phyloP scores from a whole-genome alignment of 2,329 filamentous ascomycete genomes.

The Arthroderma sp. region DNA sequence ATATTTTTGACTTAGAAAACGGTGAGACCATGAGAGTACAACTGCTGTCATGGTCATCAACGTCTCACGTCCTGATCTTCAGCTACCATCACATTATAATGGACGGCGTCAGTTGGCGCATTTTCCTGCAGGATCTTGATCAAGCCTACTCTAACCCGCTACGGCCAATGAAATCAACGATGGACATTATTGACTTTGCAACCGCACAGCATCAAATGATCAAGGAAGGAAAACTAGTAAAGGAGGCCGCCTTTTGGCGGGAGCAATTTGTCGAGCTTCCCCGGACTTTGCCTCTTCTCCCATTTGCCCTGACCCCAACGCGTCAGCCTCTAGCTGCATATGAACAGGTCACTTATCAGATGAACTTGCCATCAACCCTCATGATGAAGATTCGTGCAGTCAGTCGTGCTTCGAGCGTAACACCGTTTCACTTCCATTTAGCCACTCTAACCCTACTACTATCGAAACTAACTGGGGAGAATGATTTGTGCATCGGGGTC shows the following conservation, averaged over 20 bases:
- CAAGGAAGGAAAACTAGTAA: not conserved
- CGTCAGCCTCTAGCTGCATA: not conserved
- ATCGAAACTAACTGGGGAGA: conserved; percentile 19
- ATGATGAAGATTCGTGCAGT: not conserved
- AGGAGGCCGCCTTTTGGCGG: not conserved
- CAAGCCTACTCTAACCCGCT: conserved; percentile 22
- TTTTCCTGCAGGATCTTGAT: conserved; percentile 35
- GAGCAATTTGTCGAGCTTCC: not conserved
- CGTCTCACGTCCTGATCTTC: conserved; percentile 30
- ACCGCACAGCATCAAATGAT: not conserved
- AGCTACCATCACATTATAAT: conserved; percentile 38
- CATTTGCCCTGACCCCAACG: not conserved
- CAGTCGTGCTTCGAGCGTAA: conserved; percentile 13
- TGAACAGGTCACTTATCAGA: not conserved
- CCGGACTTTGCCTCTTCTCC: not conserved
- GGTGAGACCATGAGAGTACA: conserved; percentile 19
- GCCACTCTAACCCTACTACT: conserved; percentile 29
- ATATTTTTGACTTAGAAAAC: conserved; percentile 27
- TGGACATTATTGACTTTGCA: conserved; percentile 4
- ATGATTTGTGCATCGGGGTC: conserved; percentile 36
- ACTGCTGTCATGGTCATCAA: conserved; percentile 9
- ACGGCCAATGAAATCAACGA: conserved; percentile 15
- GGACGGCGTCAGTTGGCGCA: conserved; percentile 34
- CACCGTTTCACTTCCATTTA: conserved; percentile 37
- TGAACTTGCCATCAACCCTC: not conserved